phyloP scores from a whole-genome alignment of 208 protist genomes.

The Trypanosoma mega region DNA sequence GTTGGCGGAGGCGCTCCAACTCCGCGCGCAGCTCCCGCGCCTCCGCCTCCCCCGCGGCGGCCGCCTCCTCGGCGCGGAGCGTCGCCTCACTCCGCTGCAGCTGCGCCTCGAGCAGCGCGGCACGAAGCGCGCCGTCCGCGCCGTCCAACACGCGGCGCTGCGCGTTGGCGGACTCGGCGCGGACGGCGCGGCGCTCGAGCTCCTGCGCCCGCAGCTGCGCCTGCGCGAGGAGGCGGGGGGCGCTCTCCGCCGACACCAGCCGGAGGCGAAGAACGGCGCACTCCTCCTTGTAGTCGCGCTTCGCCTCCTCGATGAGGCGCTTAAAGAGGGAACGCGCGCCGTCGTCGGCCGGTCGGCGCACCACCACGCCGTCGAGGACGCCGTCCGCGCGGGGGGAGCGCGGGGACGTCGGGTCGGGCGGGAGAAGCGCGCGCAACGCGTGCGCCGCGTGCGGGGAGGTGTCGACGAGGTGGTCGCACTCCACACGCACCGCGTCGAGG shows the following conservation, averaged over 20 bases:
- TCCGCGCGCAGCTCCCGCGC: conserved; percentile 46
- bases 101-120: conserved; percentile 37
- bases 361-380: conserved; percentile 19
- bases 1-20: conserved; percentile 32
- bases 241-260: conserved; percentile 20
- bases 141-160: conserved; percentile 2
- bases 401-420: no score
- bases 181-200: conserved; percentile 18
- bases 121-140: conserved; percentile 46
- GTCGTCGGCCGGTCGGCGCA: conserved; percentile 3
- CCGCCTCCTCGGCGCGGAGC: conserved; percentile 43
- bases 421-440: conserved; percentile 4
- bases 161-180: not conserved
- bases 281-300: conserved; percentile 35
- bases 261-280: conserved; percentile 13
- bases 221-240: conserved; percentile 9
- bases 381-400: no score
- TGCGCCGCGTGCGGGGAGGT: conserved; percentile 15
- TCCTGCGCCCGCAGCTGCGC: conserved; percentile 7
- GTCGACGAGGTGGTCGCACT: conserved; percentile 25
- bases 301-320: conserved; percentile 22
- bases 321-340: conserved; percentile 9
- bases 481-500: conserved; percentile 38
- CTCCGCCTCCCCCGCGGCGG: conserved; percentile 33
- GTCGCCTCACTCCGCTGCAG: conserved; percentile 68